These are phyloP conservation scores for Plicaturopsis crispa DNA, from an alignment of 768 basidiomycete genomes.

Conservation along the genomic window DNA sequence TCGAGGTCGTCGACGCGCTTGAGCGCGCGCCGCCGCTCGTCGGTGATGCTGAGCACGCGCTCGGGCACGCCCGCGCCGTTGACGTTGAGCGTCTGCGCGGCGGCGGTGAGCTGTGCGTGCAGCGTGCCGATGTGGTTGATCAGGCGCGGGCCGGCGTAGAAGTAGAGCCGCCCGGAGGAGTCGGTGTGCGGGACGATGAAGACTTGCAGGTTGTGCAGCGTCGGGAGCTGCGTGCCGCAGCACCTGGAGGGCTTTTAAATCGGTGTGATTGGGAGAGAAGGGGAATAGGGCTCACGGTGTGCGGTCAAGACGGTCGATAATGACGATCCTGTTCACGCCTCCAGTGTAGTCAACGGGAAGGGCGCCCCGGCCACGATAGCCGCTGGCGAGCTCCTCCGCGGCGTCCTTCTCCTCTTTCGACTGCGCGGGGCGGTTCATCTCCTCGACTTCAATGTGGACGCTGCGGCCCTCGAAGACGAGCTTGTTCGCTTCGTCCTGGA, in stretches of 20 bases:
- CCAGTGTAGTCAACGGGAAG: slow-evolving; percentile 72
- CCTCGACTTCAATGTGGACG: slow-evolving; percentile 70
- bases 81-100: slow-evolving; percentile 60
- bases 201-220: slow-evolving; percentile 64
- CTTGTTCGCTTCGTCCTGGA: slow-evolving; percentile 59
- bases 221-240: slow-evolving; percentile 80
- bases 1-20: slow-evolving; percentile 68
- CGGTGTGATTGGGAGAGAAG: slow-evolving; percentile 3
- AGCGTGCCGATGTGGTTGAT: slow-evolving; percentile 52
- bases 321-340: slow-evolving; percentile 69
- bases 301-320: slow-evolving; percentile 77
- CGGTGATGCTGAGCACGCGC: slow-evolving; percentile 58
- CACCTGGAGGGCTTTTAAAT: slow-evolving; percentile 36
- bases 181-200: slow-evolving; percentile 69
- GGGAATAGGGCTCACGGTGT: slow-evolving; percentile 49
- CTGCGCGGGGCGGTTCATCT: slow-evolving; percentile 51
- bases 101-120: slow-evolving; percentile 45
- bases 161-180: slow-evolving; percentile 69
- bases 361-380: slow-evolving; percentile 42
- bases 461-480: slow-evolving; percentile 63
- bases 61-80: slow-evolving; percentile 60
- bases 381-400: slow-evolving; percentile 31
- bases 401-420: too few species aligned
- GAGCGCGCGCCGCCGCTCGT: slow-evolving; percentile 57
- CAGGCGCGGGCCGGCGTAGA: slow-evolving; percentile 76